phyloP scores from a whole-genome alignment of 192 early-diverging fungal genomes.

The Funneliformis mosseae region DNA sequence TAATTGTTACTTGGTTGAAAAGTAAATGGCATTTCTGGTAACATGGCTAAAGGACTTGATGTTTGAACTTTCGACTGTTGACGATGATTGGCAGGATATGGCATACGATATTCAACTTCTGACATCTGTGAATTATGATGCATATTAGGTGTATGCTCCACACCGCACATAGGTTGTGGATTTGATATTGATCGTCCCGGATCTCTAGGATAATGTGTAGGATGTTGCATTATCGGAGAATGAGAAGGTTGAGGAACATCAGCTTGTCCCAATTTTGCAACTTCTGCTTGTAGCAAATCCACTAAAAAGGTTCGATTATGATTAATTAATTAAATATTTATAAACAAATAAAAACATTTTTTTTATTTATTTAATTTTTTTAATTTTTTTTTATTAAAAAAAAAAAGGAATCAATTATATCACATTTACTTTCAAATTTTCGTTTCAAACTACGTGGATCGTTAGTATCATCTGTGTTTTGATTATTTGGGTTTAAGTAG shows the following conservation, averaged over 20 bases:
- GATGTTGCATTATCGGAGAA: slow-evolving; percentile 1
- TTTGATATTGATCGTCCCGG: background rate
- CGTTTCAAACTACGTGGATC: slow-evolving; percentile 15
- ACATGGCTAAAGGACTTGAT: slow-evolving; percentile 22
- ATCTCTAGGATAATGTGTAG: slow-evolving; percentile 19
- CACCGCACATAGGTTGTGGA: slow-evolving; percentile 21
- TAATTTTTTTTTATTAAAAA: background rate
- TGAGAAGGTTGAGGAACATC: slow-evolving; percentile 2
- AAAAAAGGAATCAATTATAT: background rate
- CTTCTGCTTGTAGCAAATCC: slow-evolving; percentile 30
- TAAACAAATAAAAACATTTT: background rate
- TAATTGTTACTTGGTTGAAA: slow-evolving; percentile 26
- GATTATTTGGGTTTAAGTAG: background rate
- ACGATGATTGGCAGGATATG: background rate
- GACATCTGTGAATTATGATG: background rate
- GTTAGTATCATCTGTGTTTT: background rate
- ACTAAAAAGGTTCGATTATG: background rate
- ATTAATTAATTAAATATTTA: background rate
- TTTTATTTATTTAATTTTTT: background rate
- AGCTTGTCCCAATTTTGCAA: slow-evolving; percentile 28
- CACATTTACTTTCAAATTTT: slow-evolving; percentile 34
- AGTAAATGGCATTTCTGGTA: slow-evolving; percentile 29
- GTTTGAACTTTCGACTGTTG: slow-evolving; percentile 17
- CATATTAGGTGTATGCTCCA: slow-evolving; percentile 1
- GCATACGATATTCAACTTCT: slow-evolving; percentile 14